Evolutionary conservation across 1,284 basidiomycete genomes (phyloP).

Genomic region (Malassezia vespertilionis): DNA sequence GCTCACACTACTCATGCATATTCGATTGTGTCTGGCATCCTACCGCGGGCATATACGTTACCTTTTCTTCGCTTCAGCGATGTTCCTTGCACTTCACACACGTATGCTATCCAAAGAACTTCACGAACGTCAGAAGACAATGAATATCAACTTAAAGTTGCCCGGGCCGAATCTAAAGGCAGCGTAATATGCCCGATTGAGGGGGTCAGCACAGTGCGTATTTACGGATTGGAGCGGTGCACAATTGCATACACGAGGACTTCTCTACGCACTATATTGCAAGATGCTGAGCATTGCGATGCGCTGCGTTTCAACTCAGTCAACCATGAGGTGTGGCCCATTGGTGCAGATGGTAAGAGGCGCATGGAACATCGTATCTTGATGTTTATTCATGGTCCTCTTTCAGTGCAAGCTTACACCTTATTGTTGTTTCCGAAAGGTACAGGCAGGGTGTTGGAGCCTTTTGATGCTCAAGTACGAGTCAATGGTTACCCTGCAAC

Average conservation of each 20-base stretch:
- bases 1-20: too few species aligned
- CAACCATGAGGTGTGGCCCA: constrained; percentile 7
- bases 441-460: neutral
- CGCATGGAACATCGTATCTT: neutral
- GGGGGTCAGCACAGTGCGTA: neutral
- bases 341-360: neutral
- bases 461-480: neutral
- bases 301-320: neutral
- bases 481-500: neutral
- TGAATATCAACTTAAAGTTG: neutral
- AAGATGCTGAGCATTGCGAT: too few species aligned
- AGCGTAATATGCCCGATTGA: neutral
- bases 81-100: neutral
- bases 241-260: neutral
- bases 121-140: neutral
- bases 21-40: too few species aligned
- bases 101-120: neutral
- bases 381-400: neutral
- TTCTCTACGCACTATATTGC: too few species aligned
- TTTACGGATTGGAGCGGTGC: neutral
- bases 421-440: neutral
- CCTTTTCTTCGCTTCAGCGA: too few species aligned
- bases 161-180: neutral
- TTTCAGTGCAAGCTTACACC: too few species aligned
- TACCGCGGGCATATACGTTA: too few species aligned